Percentiles rank a stretch among this genome's conserved stretches.
Conservation (phyloP, 306 rosid species). For the Vachellia collinsii region DNA sequence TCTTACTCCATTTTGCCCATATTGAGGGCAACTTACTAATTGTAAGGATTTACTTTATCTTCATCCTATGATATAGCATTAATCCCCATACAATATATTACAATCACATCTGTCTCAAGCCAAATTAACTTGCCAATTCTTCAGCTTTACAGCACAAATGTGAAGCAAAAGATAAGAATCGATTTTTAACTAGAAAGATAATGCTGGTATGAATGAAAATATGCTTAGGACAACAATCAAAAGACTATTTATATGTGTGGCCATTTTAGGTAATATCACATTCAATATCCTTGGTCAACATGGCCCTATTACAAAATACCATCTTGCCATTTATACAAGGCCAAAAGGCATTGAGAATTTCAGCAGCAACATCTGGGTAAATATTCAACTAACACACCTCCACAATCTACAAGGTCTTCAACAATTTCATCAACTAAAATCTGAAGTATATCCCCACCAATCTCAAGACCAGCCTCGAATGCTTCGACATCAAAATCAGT, state of each 20-base stretch:
- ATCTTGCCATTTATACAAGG: conserved; percentile 57
- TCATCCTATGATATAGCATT: background rate
- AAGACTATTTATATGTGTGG: conserved; percentile 1
- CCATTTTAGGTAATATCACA: conserved; percentile 5
- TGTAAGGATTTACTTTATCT: background rate
- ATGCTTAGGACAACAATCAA: background rate
- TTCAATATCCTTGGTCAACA: conserved; percentile 22
- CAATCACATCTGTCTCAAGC: background rate
- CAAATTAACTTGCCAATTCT: background rate
- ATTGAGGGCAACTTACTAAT: background rate
- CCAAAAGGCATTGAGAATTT: conserved; percentile 14
- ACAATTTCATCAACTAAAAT: conserved; percentile 68
- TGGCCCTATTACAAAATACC: conserved; percentile 34
- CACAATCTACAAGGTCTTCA: conserved; percentile 54
- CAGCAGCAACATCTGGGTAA: conserved; percentile 17
- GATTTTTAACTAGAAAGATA: background rate
- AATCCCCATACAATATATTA: background rate
- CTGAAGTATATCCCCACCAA: conserved; percentile 63
- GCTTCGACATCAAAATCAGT: conserved; percentile 67
- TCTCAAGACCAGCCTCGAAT: conserved; percentile 66
- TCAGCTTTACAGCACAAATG: background rate
- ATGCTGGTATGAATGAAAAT: background rate
- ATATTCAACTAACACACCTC: conserved; percentile 32
- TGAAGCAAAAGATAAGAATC: background rate
- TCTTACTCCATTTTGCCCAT: background rate